These are phyloP conservation scores for Septoria linicola DNA, from an alignment of 2,329 filamentous ascomycete genomes.

Conservation along the genomic window DNA sequence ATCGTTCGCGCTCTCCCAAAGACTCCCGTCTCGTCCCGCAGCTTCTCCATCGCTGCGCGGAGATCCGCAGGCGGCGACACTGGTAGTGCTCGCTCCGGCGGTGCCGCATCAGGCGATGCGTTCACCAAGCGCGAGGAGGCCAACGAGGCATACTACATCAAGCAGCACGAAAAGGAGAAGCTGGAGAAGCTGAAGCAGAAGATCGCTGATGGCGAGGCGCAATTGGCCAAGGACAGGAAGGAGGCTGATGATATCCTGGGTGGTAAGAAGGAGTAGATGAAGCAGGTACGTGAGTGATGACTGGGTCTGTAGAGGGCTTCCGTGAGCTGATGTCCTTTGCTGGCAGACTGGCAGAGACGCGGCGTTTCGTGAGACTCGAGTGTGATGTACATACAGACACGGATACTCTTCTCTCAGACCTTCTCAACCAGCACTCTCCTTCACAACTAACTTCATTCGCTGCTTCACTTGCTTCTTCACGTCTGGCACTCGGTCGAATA, in stretches of 20 bases:
- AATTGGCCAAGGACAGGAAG: slow-evolving; percentile 35
- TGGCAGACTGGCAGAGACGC: too few species aligned
- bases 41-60: slow-evolving; percentile 45
- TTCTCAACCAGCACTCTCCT: too few species aligned
- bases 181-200: slow-evolving; percentile 39
- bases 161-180: slow-evolving; percentile 87
- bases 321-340: too few species aligned
- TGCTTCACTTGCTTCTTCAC: too few species aligned
- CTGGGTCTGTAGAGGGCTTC: too few species aligned
- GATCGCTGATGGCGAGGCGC: slow-evolving; percentile 35
- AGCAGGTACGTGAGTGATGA: too few species aligned
- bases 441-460: too few species aligned
- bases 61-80: slow-evolving; percentile 48
- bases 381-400: too few species aligned
- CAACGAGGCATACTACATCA: slow-evolving; percentile 79
- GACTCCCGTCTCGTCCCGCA: slow-evolving; percentile 37
- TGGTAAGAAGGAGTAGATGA: too few species aligned
- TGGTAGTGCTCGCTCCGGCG: slow-evolving; percentile 43
- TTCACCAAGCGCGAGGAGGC: slow-evolving; percentile 92
- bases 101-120: slow-evolving; percentile 65
- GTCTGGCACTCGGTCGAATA: too few species aligned
- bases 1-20: slow-evolving; percentile 44
- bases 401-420: too few species aligned
- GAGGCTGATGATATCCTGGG: slow-evolving; percentile 27
- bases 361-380: too few species aligned